These are phyloP conservation scores for Taiozyma onychis DNA, from an alignment of 1,139 yeast genomes.

Conservation along the genomic window DNA sequence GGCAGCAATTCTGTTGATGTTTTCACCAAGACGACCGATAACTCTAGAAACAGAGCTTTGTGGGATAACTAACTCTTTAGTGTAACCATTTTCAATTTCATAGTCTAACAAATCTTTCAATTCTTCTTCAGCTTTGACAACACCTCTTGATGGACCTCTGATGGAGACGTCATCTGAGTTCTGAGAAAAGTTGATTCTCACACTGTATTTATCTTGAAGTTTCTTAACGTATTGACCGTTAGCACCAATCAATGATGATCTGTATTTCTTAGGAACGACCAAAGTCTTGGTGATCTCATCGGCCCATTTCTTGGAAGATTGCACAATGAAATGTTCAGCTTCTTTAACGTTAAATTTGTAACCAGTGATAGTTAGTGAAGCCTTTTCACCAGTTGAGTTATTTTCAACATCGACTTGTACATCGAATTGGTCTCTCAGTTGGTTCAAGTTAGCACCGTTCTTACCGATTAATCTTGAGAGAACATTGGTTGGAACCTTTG, in stretches of 20 bases:
- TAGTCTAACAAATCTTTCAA: slow-evolving; percentile 76
- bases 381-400: slow-evolving; percentile 38
- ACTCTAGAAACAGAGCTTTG: slow-evolving; percentile 70
- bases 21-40: slow-evolving; percentile 86
- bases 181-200: slow-evolving; percentile 71
- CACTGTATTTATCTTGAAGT: slow-evolving; percentile 85
- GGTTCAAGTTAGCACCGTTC: slow-evolving; percentile 69
- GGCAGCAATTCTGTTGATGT: slow-evolving; percentile 76
- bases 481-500: slow-evolving; percentile 59
- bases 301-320: slow-evolving; percentile 69
- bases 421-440: slow-evolving; percentile 71
- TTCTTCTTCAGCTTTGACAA: slow-evolving; percentile 80
- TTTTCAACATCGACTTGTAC: slow-evolving; percentile 66
- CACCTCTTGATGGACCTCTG: slow-evolving; percentile 91
- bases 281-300: slow-evolving; percentile 69
- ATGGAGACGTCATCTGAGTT: slow-evolving; percentile 62
- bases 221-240: slow-evolving; percentile 79
- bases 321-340: slow-evolving; percentile 54
- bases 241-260: slow-evolving; percentile 79
- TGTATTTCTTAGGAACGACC: slow-evolving; percentile 71
- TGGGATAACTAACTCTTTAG: slow-evolving; percentile 60
- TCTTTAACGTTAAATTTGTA: slow-evolving; percentile 73
- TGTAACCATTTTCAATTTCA: slow-evolving; percentile 82
- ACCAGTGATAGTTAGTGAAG: slow-evolving; percentile 65
- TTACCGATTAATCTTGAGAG: slow-evolving; percentile 86